Conservation (phyloP, 108 stramenopile genomes). For the Fistulifera pelliculosa region DNA sequence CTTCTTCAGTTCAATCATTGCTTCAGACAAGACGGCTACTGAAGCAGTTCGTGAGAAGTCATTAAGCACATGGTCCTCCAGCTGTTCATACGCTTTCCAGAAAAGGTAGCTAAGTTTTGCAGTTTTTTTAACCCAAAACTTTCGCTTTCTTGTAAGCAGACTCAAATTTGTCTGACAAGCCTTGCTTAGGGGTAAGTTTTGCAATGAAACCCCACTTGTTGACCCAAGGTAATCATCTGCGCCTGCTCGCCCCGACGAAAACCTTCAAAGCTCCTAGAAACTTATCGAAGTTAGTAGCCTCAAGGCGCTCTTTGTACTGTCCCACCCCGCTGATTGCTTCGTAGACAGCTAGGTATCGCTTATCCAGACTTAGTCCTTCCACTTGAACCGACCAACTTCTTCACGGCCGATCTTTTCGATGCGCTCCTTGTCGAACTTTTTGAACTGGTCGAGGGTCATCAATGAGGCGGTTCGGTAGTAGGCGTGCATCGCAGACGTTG, state of each 20-base stretch:
- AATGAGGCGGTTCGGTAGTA: constrained; percentile 23
- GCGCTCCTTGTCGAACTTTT: constrained; percentile 11
- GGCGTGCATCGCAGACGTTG: constrained; percentile 19
- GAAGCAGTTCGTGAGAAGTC: background rate
- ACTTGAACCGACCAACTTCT: constrained; percentile 12
- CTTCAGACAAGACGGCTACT: background rate
- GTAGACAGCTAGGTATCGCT: constrained; percentile 11
- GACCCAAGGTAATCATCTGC: constrained; percentile 7
- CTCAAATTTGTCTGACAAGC: background rate
- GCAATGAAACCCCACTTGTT: constrained; percentile 10
- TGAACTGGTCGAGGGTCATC: constrained; percentile 11
- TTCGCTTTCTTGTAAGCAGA: constrained; percentile 1
- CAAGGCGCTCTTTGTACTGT: constrained; percentile 15
- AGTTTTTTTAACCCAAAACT: background rate
- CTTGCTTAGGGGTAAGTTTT: background rate
- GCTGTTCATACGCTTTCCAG: background rate
- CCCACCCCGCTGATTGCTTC: constrained; percentile 7
- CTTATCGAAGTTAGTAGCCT: constrained; percentile 19
- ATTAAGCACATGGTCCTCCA: background rate
- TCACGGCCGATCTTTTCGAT: constrained; percentile 21
- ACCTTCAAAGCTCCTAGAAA: constrained; percentile 8
- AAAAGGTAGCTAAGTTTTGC: background rate
- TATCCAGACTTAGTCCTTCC: constrained; percentile 6
- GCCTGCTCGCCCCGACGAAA: constrained; percentile 11
- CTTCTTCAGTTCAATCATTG: background rate